Evolutionary conservation across 805 yeast species (phyloP).

Genomic region (Candida patagonica): DNA sequence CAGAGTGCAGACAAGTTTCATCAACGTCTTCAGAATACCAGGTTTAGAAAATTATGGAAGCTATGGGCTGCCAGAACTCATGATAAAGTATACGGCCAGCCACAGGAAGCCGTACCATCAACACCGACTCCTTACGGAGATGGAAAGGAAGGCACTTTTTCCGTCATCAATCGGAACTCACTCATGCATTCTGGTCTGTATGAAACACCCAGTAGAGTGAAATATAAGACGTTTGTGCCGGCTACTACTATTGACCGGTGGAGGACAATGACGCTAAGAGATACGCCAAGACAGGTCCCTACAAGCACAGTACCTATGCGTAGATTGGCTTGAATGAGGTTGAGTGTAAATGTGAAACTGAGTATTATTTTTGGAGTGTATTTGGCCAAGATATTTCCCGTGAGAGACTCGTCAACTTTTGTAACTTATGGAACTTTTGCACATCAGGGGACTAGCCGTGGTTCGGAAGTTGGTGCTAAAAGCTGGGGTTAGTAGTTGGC

Average conservation of each 20-base stretch:
- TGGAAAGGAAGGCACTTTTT: neutral
- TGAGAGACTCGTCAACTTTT: too few species aligned
- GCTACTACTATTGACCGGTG: constrained; percentile 16
- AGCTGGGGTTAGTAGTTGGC: too few species aligned
- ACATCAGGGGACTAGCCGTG: too few species aligned
- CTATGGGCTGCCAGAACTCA: constrained; percentile 14
- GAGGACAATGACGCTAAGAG: constrained; percentile 8
- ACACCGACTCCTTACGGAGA: neutral
- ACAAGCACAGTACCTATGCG: too few species aligned
- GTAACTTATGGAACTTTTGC: too few species aligned
- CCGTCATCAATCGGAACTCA: neutral
- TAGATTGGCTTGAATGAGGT: too few species aligned
- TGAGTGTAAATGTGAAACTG: too few species aligned
- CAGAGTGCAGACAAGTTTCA: constrained; percentile 17
- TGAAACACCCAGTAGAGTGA: constrained; percentile 16
- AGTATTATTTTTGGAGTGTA: too few species aligned
- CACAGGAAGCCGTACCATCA: neutral
- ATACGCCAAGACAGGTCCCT: too few species aligned
- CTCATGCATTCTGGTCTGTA: neutral
- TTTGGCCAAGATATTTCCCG: too few species aligned
- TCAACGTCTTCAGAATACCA: constrained; percentile 6
- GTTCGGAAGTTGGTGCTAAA: too few species aligned
- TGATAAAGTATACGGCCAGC: constrained; percentile 3
- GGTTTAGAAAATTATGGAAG: constrained; percentile 15
- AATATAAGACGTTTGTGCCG: constrained; percentile 9